Evolutionary conservation across 805 yeast species (phyloP).

Genomic region (Candida coleopterorum): DNA sequence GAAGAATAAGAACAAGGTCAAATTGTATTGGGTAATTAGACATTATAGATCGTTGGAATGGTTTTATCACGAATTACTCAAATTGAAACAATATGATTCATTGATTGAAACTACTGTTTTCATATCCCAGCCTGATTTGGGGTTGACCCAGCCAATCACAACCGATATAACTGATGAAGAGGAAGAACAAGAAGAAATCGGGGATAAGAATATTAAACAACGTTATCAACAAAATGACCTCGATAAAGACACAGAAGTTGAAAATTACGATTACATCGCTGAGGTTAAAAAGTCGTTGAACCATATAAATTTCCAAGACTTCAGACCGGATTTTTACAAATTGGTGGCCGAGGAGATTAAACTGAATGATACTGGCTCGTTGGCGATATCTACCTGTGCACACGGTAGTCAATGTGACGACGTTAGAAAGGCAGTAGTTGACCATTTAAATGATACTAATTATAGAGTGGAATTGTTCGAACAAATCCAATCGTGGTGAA

Average conservation of each 20-base stretch:
- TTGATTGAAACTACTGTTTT: conserved; percentile 22
- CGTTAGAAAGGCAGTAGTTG: conserved; percentile 19
- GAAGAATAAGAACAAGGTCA: conserved; percentile 15
- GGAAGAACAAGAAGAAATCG: conserved; percentile 6
- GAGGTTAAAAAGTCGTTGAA: conserved; percentile 18
- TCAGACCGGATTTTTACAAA: conserved; percentile 35
- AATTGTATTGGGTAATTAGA: conserved; percentile 62
- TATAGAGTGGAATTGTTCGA: conserved; percentile 31
- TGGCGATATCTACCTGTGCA: conserved; percentile 47
- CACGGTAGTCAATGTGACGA: conserved; percentile 37
- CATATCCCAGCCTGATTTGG: conserved; percentile 20
- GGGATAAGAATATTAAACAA: conserved; percentile 4
- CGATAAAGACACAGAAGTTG: neutral
- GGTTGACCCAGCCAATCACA: conserved; percentile 3
- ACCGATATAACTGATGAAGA: conserved; percentile 7
- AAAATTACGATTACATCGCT: conserved; percentile 17
- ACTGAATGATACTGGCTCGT: conserved; percentile 25
- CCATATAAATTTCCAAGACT: conserved; percentile 18
- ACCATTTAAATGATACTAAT: conserved; percentile 17
- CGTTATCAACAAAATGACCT: neutral
- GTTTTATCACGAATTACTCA: conserved; percentile 39
- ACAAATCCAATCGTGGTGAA: conserved; percentile 14
- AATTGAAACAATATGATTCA: conserved; percentile 15
- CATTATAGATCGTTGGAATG: conserved; percentile 45
- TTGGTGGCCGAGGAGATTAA: conserved; percentile 32